phyloP scores from a whole-genome alignment of 345 rosid genomes.

The Ceriops decandra region DNA sequence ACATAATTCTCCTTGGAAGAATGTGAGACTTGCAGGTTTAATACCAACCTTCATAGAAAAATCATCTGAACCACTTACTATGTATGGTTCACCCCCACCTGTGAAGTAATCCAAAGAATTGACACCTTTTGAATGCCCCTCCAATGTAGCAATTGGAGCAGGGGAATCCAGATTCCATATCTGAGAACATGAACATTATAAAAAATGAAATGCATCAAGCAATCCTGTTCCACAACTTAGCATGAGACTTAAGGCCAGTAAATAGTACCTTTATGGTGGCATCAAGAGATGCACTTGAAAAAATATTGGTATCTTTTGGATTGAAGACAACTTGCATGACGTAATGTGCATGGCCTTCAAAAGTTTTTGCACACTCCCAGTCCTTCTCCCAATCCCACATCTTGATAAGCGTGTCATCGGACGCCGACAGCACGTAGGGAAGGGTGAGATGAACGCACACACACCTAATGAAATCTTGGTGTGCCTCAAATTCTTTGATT shows the following conservation, averaged over 20 bases:
- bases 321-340: constrained; percentile 34
- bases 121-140: constrained; percentile 29
- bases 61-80: constrained; percentile 40
- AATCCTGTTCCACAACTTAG: background rate
- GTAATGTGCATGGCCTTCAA: constrained; percentile 41
- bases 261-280: constrained; percentile 27
- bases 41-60: constrained; percentile 27
- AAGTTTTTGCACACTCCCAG: constrained; percentile 30
- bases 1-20: background rate
- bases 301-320: constrained; percentile 15
- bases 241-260: background rate
- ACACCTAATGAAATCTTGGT: constrained; percentile 33
- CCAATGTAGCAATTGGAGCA: constrained; percentile 18
- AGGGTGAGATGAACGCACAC: constrained; percentile 29
- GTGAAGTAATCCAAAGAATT: constrained; percentile 24
- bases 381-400: constrained; percentile 49
- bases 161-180: constrained; percentile 39
- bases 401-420: constrained; percentile 34
- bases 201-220: background rate
- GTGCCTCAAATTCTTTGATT: constrained; percentile 38
- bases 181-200: constrained; percentile 4
- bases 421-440: constrained; percentile 31
- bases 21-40: background rate
- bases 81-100: constrained; percentile 6
- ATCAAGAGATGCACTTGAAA: constrained; percentile 42